phyloP scores from a whole-genome alignment of 2,329 filamentous ascomycete species.

The Stemphylium beticola region DNA sequence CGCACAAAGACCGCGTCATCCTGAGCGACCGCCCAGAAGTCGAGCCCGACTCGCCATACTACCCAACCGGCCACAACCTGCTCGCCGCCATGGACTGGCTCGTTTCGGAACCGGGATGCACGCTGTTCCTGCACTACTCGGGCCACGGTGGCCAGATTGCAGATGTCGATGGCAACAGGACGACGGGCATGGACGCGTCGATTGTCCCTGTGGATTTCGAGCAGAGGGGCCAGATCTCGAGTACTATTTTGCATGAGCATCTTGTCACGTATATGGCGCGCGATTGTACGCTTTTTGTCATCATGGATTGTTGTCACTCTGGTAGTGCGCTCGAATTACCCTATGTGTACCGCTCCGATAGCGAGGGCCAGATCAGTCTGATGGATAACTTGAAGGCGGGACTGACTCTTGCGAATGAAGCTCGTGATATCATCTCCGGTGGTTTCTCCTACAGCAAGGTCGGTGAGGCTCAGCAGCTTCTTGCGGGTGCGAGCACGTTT shows the following conservation, averaged over 20 bases:
- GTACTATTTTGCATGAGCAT: constrained; percentile 58
- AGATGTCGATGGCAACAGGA: constrained; percentile 51
- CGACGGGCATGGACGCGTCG: constrained; percentile 54
- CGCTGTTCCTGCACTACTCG: constrained; percentile 64
- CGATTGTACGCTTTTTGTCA: constrained; percentile 59
- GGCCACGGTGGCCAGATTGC: constrained; percentile 64
- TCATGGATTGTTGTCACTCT: constrained; percentile 68
- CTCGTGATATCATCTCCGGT: constrained; percentile 57
- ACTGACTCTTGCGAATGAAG: constrained; percentile 57
- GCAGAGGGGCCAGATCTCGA: constrained; percentile 60
- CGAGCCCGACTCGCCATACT: constrained; percentile 41
- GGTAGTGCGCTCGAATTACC: constrained; percentile 66
- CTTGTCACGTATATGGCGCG: constrained; percentile 60
- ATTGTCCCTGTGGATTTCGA: constrained; percentile 63
- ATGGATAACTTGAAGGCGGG: constrained; percentile 63
- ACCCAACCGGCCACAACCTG: constrained; percentile 53
- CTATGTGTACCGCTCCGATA: constrained; percentile 63
- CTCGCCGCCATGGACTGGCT: constrained; percentile 65
- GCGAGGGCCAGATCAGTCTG: constrained; percentile 62
- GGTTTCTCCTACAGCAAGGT: constrained; percentile 59
- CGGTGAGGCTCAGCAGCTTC: constrained; percentile 59
- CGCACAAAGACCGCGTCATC: constrained; percentile 53
- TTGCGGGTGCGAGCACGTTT: constrained; percentile 61
- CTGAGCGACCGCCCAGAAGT: constrained; percentile 50
- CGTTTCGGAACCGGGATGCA: constrained; percentile 59